Evolutionary conservation across 2,329 filamentous ascomycete genomes (phyloP), one percentile per base, ranked within the genome.

Genomic region (Fusarium sp.): DNA sequence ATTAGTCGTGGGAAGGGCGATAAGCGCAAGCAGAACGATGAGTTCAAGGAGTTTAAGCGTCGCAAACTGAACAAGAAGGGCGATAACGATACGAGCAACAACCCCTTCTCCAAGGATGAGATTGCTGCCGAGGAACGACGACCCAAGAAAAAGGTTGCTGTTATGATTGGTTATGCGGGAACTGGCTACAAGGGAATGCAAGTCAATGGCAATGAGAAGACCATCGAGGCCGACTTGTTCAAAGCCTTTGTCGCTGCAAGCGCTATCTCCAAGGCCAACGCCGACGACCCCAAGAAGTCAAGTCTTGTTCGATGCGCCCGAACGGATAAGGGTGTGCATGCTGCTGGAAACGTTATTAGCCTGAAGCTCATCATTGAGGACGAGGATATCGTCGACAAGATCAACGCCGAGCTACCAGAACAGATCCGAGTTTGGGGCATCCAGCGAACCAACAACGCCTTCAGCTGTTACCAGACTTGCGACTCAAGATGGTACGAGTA

Each of bases 171-270:
- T 18, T 99, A 99, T 80, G 94, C 94, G 8, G 96, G 96, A 52
- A 97, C 94, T 12, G 96, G 96, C 18, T 99, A 99, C 85, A 94
- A 94, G 82, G 96, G 96, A 76, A 97, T 99, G 91, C 96, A 99
- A 82, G 92, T 99, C 78, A 90, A 91, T 79, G 85, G 86, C 74
- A 83, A 90, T 70, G 90, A 97, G 77, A 94, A 94, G 83, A 99
- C 95, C 0, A 98, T 99, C 70, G 96, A 99, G 82, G 93, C 95
- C 45, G 96, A 99, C 75, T 84, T 99, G 5, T 99, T 99, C 82
- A 88, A 90, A 32, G 96, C 96, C 5, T 95, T 99, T 74, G 92
- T 99, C 67, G 89, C 90, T 5, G 94, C 96, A 5, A 93, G 94
- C 20, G 94, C 96, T 41, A 97, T 99, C 67, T 97, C 94, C 51